Conservation (phyloP, 306 rosid genomes). For the Abrus precatorius region DNA sequence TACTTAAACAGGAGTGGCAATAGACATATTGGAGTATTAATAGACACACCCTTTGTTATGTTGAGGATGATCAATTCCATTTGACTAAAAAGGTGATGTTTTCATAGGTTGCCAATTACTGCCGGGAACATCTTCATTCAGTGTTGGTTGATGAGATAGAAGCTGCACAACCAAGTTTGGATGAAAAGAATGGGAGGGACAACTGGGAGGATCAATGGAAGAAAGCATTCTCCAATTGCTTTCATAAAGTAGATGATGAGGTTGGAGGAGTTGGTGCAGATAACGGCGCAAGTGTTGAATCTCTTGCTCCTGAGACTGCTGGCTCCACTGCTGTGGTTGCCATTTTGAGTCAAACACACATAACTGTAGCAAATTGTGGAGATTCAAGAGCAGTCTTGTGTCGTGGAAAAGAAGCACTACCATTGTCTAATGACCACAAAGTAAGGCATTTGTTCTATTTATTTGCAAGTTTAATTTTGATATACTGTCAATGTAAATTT, state of each 20-base stretch:
- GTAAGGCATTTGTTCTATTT: constrained; percentile 51
- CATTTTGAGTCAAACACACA: constrained; percentile 62
- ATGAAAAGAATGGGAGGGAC: constrained; percentile 38
- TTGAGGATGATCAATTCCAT: no score
- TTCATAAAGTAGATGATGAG: constrained; percentile 72
- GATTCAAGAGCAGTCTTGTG: constrained; percentile 85
- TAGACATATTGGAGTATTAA: no score
- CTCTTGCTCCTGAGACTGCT: constrained; percentile 71
- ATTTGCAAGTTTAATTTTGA: no score
- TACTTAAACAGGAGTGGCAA: no score
- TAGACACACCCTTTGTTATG: no score
- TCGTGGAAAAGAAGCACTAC: constrained; percentile 70
- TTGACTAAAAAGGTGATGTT: constrained; percentile 25
- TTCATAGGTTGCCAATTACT: constrained; percentile 79
- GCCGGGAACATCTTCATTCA: constrained; percentile 70
- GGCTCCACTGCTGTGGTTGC: constrained; percentile 90
- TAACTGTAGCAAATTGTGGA: constrained; percentile 81
- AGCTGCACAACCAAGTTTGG: constrained; percentile 50
- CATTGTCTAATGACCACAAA: constrained; percentile 82
- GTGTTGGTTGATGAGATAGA: constrained; percentile 75
- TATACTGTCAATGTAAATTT: no score
- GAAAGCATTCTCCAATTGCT: constrained; percentile 67
- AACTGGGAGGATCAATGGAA: constrained; percentile 69
- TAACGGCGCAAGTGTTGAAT: constrained; percentile 39
- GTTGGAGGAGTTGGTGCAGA: constrained; percentile 54